Evolutionary conservation across 768 basidiomycete species (phyloP), one percentile per base, ranked within the genome.

Genomic region (Hebeloma cylindrosporum): DNA sequence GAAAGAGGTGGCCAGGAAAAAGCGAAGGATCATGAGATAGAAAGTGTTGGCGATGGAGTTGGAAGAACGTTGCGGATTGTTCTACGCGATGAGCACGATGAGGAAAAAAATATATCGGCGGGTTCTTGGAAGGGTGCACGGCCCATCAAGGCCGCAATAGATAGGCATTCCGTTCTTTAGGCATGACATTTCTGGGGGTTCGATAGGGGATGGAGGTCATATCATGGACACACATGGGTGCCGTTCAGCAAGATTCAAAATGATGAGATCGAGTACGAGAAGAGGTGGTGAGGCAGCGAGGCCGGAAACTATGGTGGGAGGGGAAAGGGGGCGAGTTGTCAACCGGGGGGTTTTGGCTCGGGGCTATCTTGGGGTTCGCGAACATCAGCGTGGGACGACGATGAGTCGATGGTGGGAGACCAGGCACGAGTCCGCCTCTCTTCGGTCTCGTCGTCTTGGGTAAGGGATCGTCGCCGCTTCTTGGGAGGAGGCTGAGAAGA

Each of bases 381-480:
- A n/a, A n/a, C n/a, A 38, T 45, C 20, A 43, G 49, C 33, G 33
- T 55, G 38, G 38, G 56, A 40, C 43, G 54, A 52, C 29, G 56
- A 33, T 36, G 56, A 45, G 36, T 61, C 60, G 31, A 53, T 49
- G 20, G 43, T 47, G 31, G 60, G 60, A 41, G 50, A 60, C 53
- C 64, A 60, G 13, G 60, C 55, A 26, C 63, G 60, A 38, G 56
- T 49, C 40, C 65, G 56, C 50, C 61, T 49, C 29, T 61, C 53
- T 20, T 58, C 54, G 20, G 48, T 50, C 33, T 64, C 65, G 34
- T 63, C 59, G 41, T 62, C 64, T 29, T 65, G 64, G 20, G 67
- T 66, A 39, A 66, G 55, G 18, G 69, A 71, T n/a, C 70, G 65
- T 28, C 63, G 62, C 40, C 69, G 66, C 54, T 73, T 73, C 45